Conservation (phyloP, 768 basidiomycete species). For the Lactarius sanguifluus region DNA sequence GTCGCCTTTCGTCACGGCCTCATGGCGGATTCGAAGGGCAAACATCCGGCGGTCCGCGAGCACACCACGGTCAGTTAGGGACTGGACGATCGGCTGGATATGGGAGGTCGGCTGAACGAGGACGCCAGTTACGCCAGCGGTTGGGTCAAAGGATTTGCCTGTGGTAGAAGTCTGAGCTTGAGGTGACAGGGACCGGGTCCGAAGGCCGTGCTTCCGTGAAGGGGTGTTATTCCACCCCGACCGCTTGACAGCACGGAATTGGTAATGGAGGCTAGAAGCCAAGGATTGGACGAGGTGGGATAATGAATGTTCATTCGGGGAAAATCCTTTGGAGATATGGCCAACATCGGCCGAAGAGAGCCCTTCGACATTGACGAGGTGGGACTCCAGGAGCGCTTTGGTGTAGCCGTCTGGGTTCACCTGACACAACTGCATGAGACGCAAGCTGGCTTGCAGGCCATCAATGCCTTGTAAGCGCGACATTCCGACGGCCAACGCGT, state of each 20-base stretch:
- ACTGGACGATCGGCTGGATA: conserved; percentile 45
- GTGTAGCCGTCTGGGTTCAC: conserved; percentile 57
- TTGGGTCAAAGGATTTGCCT: conserved; percentile 45
- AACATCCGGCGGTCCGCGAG: conserved; percentile 57
- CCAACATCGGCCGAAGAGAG: conserved; percentile 49
- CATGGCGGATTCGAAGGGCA: conserved; percentile 62
- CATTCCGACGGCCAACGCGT: conserved; percentile 55
- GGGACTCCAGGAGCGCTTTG: conserved; percentile 52
- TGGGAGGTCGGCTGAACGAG: conserved; percentile 35
- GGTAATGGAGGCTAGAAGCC: conserved; percentile 49
- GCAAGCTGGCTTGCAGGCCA: conserved; percentile 47
- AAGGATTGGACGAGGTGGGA: conserved; percentile 58
- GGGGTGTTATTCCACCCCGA: conserved; percentile 39
- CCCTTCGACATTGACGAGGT: conserved; percentile 47
- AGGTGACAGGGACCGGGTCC: conserved; percentile 4
- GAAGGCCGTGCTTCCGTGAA: conserved; percentile 30
- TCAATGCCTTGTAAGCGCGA: conserved; percentile 50
- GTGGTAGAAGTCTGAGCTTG: background rate
- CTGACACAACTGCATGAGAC: conserved; percentile 53
- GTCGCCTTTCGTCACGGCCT: conserved; percentile 54
- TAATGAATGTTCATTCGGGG: conserved; percentile 47
- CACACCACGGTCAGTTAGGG: conserved; percentile 48
- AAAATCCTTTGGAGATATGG: conserved; percentile 46
- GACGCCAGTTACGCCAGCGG: conserved; percentile 45
- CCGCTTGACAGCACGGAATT: conserved; percentile 32